These are phyloP conservation scores for Trichophyton benhamiae DNA, from an alignment of 2,329 filamentous ascomycete genomes.

Conservation along the genomic window DNA sequence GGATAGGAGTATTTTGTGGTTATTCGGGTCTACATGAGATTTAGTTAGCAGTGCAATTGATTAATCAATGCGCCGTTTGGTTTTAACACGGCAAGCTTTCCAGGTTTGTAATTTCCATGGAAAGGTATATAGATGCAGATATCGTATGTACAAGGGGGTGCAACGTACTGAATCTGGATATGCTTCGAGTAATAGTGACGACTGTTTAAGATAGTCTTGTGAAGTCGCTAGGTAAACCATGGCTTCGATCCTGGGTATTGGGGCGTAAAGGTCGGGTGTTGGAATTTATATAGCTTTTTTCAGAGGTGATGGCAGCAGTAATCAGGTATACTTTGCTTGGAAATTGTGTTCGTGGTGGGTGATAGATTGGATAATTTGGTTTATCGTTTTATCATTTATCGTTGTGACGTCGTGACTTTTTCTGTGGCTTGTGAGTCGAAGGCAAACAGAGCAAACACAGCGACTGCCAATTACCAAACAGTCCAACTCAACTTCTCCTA, in stretches of 20 bases:
- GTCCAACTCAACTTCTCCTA: background rate
- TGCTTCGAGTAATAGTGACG: conserved; percentile 70
- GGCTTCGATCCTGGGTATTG: conserved; percentile 12
- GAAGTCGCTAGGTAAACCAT: conserved; percentile 76
- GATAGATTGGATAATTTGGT: background rate
- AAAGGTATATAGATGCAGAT: background rate
- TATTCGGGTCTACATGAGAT: conserved; percentile 57
- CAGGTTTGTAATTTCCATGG: background rate
- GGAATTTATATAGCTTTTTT: background rate
- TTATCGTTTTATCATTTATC: background rate
- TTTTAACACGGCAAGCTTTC: background rate
- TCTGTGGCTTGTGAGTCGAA: conserved; percentile 1
- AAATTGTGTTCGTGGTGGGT: conserved; percentile 1
- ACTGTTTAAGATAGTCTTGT: conserved; percentile 86
- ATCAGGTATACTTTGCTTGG: background rate
- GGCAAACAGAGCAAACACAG: conserved; percentile 1
- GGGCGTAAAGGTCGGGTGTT: background rate
- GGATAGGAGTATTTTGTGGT: conserved; percentile 80
- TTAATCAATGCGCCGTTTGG: background rate
- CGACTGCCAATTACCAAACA: too few relatives aligned
- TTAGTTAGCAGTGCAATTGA: conserved; percentile 3
- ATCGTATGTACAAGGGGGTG: background rate
- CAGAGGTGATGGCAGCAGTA: background rate
- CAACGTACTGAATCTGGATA: conserved; percentile 64
- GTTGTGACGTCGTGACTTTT: background rate